These are phyloP conservation scores for Thalia dealbata DNA, from an alignment of 176 grass and related monocot genomes.

Conservation along the genomic window DNA sequence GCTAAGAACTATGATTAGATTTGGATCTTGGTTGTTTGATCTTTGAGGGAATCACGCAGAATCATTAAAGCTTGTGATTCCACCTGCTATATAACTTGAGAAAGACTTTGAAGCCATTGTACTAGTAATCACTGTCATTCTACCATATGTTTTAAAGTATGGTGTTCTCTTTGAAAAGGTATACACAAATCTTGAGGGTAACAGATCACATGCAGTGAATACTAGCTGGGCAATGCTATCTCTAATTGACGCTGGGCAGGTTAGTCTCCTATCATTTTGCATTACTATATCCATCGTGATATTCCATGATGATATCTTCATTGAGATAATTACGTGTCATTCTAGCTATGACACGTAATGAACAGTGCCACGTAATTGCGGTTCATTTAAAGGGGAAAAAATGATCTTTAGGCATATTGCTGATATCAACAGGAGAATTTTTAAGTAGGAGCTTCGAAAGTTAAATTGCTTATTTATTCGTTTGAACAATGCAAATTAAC, in stretches of 20 bases:
- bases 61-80: background rate
- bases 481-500: too few relatives aligned
- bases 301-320: background rate
- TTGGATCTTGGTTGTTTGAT: background rate
- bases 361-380: too few relatives aligned
- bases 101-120: background rate
- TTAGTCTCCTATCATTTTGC: conserved; percentile 7
- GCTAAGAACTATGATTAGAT: background rate
- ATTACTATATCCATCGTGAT: background rate
- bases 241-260: conserved; percentile 84
- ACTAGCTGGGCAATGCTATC: conserved; percentile 82
- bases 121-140: background rate
- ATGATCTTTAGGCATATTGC: too few relatives aligned
- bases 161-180: conserved; percentile 44
- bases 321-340: background rate
- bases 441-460: too few relatives aligned
- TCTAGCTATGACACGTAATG: background rate
- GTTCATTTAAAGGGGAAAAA: too few relatives aligned
- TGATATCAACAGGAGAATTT: too few relatives aligned
- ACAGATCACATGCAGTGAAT: conserved; percentile 65
- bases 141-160: background rate
- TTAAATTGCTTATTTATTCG: too few relatives aligned
- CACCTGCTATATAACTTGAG: background rate
- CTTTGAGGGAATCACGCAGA: background rate
- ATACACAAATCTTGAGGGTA: conserved; percentile 78